Conservation (phyloP, 441 rosid genomes). For the Kokia cookei region DNA sequence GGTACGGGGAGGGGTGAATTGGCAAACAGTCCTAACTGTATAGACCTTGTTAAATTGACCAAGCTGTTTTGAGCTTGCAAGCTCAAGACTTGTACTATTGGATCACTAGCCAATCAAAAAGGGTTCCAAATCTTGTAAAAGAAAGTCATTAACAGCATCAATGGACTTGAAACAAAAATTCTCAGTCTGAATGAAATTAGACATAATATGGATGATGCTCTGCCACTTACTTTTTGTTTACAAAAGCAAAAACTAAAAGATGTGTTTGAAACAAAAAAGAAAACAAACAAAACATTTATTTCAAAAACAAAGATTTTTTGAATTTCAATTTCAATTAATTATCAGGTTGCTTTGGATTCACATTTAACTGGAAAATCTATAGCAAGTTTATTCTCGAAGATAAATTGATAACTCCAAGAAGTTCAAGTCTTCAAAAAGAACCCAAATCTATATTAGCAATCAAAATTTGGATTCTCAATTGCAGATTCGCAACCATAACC, state of each 20-base stretch:
- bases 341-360: not conserved
- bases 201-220: not conserved
- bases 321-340: not conserved
- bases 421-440: not conserved
- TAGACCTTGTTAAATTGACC: not conserved
- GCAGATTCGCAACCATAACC: not conserved
- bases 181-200: not conserved
- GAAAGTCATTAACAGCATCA: not conserved
- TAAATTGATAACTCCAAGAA: not conserved
- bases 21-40: not conserved
- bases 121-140: not conserved
- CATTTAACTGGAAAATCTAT: not conserved
- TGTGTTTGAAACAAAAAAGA: not conserved
- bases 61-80: not conserved
- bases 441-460: not conserved
- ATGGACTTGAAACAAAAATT: not conserved
- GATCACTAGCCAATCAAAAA: not conserved
- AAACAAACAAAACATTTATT: too few relatives aligned
- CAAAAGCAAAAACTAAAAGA: not conserved
- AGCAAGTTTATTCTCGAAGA: not conserved
- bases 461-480: not conserved
- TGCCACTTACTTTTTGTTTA: not conserved
- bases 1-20: not conserved
- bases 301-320: not conserved
- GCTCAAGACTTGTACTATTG: not conserved